These are phyloP conservation scores for Suhomyces chickasaworum DNA, from an alignment of 1,139 yeast genomes.

Conservation along the genomic window DNA sequence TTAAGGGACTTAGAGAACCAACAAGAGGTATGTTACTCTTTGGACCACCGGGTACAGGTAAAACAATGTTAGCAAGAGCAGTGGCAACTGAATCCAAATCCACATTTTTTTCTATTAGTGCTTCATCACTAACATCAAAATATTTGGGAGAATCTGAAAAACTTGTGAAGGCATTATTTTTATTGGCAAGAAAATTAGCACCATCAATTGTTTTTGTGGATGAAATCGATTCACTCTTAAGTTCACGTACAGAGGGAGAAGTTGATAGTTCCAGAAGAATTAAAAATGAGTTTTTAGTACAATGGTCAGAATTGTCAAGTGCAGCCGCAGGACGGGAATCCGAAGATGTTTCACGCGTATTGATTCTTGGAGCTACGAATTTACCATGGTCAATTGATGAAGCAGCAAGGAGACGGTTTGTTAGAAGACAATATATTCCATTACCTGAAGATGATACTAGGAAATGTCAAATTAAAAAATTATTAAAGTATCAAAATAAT, in stretches of 20 bases:
- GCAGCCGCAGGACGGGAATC: conserved; percentile 59
- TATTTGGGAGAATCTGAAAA: conserved; percentile 94
- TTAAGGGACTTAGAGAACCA: conserved; percentile 90
- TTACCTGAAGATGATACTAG: conserved; percentile 89
- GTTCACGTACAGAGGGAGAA: conserved; percentile 86
- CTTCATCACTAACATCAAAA: conserved; percentile 90
- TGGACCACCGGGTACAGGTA: conserved; percentile 99
- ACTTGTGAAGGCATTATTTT: conserved; percentile 84
- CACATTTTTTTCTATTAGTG: conserved; percentile 89
- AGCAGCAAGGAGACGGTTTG: conserved; percentile 95
- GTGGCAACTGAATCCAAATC: conserved; percentile 97
- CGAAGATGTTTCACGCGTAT: conserved; percentile 59
- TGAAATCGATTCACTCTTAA: conserved; percentile 89
- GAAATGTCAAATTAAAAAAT: conserved; percentile 65
- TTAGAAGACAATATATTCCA: conserved; percentile 90
- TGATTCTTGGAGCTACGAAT: conserved; percentile 94
- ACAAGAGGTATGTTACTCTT: conserved; percentile 93
- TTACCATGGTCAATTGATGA: conserved; percentile 98
- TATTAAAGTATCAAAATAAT: conserved; percentile 76
- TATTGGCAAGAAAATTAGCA: conserved; percentile 80
- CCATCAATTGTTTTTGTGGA: conserved; percentile 96
- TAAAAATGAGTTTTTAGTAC: conserved; percentile 91
- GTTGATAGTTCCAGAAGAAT: conserved; percentile 90
- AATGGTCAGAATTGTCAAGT: conserved; percentile 91
- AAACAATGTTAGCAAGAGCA: conserved; percentile 96